Evolutionary conservation across 2,329 filamentous ascomycete species (phyloP).

Genomic region (Alternaria novae-zelandiae): DNA sequence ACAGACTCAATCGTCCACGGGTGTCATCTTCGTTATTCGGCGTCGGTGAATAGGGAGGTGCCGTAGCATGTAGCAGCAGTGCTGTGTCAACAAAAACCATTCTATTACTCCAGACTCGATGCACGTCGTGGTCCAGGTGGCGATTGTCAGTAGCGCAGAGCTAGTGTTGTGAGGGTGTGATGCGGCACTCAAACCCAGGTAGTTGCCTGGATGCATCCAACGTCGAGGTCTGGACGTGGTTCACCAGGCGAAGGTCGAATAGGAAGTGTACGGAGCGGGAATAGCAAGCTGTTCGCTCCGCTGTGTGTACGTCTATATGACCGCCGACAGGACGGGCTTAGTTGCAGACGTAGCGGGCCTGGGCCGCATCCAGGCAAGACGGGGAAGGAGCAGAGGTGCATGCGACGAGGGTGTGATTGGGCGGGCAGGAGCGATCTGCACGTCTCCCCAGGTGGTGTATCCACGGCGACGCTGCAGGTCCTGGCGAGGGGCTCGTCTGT

Average conservation of each 20-base stretch:
- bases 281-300: constrained; percentile 6
- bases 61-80: background rate
- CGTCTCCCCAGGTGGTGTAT: constrained; percentile 16
- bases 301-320: constrained; percentile 11
- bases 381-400: constrained; percentile 17
- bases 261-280: constrained; percentile 22
- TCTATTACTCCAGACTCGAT: background rate
- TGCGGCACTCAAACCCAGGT: constrained; percentile 12
- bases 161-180: constrained; percentile 13
- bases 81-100: constrained; percentile 4
- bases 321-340: constrained; percentile 11
- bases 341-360: constrained; percentile 33
- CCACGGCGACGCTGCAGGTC: constrained; percentile 18
- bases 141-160: constrained; percentile 9
- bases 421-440: constrained; percentile 23
- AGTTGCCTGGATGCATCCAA: background rate
- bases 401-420: constrained; percentile 24
- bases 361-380: constrained; percentile 23
- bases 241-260: constrained; percentile 32
- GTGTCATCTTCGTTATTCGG: background rate
- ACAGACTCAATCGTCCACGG: background rate
- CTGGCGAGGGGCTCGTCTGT: constrained; percentile 11
- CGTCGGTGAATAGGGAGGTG: background rate
- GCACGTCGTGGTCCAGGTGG: constrained; percentile 7
- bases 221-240: background rate